phyloP scores from a whole-genome alignment of 2,329 filamentous ascomycete species.

The Coccinonectria pachysandricola region DNA sequence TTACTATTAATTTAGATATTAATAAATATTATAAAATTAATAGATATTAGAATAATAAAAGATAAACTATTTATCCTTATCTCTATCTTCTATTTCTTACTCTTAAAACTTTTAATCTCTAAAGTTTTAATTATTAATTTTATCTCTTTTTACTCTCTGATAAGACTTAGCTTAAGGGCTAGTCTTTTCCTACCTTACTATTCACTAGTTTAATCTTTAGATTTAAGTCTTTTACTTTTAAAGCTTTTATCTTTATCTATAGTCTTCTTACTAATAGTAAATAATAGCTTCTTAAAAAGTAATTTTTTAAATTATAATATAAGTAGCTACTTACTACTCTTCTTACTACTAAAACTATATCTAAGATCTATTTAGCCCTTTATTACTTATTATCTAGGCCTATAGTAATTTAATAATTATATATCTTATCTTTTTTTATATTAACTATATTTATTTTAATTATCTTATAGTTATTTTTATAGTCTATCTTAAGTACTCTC shows the following conservation, averaged over 20 bases:
- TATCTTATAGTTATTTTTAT: too few species aligned
- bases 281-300: too few species aligned
- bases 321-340: not conserved
- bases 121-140: too few species aligned
- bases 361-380: not conserved
- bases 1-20: not conserved
- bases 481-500: too few species aligned
- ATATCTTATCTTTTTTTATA: not conserved
- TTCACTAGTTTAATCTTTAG: not conserved
- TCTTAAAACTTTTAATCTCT: too few species aligned
- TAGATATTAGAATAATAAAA: not conserved
- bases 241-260: too few species aligned
- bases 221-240: not conserved
- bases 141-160: too few species aligned
- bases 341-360: not conserved
- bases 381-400: not conserved
- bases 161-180: too few species aligned
- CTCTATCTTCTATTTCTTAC: too few species aligned
- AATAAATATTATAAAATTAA: not conserved
- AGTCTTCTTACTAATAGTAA: too few species aligned
- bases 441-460: not conserved
- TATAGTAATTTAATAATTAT: not conserved
- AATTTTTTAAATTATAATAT: not conserved
- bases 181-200: too few species aligned
- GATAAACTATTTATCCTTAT: too few species aligned